Evolutionary conservation across 108 stramenopile genomes (phyloP), one percentile per base, ranked within the genome.

Genomic region (Skeletonema marinoi): DNA sequence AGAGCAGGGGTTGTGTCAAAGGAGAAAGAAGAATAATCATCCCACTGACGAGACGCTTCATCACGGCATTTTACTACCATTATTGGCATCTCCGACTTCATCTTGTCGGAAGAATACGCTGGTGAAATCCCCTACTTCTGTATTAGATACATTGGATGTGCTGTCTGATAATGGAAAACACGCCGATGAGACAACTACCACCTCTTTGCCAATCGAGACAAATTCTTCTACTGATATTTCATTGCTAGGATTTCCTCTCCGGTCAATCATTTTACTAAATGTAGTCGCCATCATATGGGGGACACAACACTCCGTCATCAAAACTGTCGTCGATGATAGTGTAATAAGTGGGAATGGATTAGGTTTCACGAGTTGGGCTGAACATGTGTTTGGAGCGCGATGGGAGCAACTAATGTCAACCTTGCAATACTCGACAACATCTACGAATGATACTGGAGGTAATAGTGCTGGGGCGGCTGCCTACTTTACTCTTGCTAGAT

Each of bases 291-390:
- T 95, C 19, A 87, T 93, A 50, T 96, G 95, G 95, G 95, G 95
- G 29, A 85, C 89, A 38, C 92, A 96, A 68, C 95, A 96, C 77
- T 83, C 95, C n/a, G 90, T 93, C 50, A 92, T 92, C 54, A 96
- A 96, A 82, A 84, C 65, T 68, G 86, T 86, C 6, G 89, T 96
- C 1, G 74, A 78, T 25, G 87, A 86, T 63, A 65, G 39, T 62
- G 58, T 36, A 19, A 65, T n/a, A 14, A 6, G 19, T 42, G 51
- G 42, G 54, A 41, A 29, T 42, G 36, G 56, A 13, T 44, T 78
- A 6, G 36, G 36, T 9, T 6, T 36, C 6, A 36, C 36, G 8
- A 36, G 36, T 48, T 48, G 46, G 46, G 46, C 46, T 48, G n/a
- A 48, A 3, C 46, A 14, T 48, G 46, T 48, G 16, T 48, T 48